Evolutionary conservation across 2,329 filamentous ascomycete genomes (phyloP), one percentile per base, ranked within the genome.

Genomic region (Periconia macrospinosa): DNA sequence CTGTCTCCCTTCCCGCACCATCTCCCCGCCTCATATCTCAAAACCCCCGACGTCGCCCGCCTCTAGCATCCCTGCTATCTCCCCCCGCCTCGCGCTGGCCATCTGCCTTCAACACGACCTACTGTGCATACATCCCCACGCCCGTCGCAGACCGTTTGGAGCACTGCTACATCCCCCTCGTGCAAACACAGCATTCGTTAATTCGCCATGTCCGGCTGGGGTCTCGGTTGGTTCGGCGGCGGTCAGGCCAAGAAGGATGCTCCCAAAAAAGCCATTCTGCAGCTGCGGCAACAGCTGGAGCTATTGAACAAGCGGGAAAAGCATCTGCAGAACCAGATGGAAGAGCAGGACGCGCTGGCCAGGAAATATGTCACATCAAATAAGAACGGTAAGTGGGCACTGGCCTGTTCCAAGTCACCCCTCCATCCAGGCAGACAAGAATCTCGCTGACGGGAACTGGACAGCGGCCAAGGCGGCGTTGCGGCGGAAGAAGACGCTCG

Each of bases 281-380:
- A 85, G 56, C 80, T 99, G 70, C 86, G 94, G 65, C 84, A 88
- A 69, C 93, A 97, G 79, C 83, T 97, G 43, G 93, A 97, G 67
- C 97, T 97, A 92, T 83, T 99, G 71, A 91, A 95, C 79, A 99
- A 99, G 83, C 85, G 93, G 56, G 92, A 97, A 81, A 90, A 86
- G 75, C 91, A 97, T 72, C 78, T 97, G 57, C 89, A 94, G 76
- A 89, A 84, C 59, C 92, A 96, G 80, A 96, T 97, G 80, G 88
- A 91, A 23, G 92, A 97, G 75, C 92, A 97, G 75, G 91, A 96
- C 68, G 83, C 83, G 37, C 84, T 95, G 62, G 94, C 94, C 43
- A 84, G 90, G 76, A 97, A 97, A 82, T 88, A 94, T 59, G 88
- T 97, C 52, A 86, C 81, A 67, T 83, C 88, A 55, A 97, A 97